Evolutionary conservation across 2,329 filamentous ascomycete species (phyloP).

Genomic region (Alternaria sp.): DNA sequence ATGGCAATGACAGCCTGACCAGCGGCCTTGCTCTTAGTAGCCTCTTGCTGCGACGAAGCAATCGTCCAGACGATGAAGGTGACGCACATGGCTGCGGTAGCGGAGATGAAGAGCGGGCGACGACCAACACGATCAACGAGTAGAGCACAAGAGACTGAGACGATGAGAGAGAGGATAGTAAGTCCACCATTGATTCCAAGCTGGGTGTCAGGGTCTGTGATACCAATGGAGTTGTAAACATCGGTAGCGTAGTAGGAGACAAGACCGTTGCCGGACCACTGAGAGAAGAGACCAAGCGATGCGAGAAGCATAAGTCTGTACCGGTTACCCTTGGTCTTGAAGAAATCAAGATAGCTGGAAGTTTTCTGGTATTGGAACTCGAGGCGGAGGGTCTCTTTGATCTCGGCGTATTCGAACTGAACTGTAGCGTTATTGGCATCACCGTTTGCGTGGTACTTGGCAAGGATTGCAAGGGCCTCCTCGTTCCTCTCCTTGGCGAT

Average conservation of each 20-base stretch:
- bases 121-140: conserved; percentile 65
- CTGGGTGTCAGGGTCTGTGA: conserved; percentile 55
- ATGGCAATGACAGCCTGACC: conserved; percentile 60
- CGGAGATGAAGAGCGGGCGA: conserved; percentile 40
- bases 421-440: conserved; percentile 67
- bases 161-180: conserved; percentile 67
- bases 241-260: conserved; percentile 73
- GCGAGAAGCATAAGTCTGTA: conserved; percentile 70
- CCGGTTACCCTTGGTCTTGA: conserved; percentile 70
- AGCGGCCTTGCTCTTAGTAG: conserved; percentile 46
- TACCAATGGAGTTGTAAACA: conserved; percentile 69
- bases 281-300: conserved; percentile 72
- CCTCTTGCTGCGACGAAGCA: conserved; percentile 63
- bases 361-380: conserved; percentile 62
- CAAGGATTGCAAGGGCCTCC: conserved; percentile 68
- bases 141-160: conserved; percentile 65
- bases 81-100: conserved; percentile 42
- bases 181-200: conserved; percentile 63
- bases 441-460: conserved; percentile 71
- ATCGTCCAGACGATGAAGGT: conserved; percentile 51
- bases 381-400: conserved; percentile 68
- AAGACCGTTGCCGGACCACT: conserved; percentile 73
- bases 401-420: conserved; percentile 72
- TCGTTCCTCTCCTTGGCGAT: conserved; percentile 70
- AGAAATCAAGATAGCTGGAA: conserved; percentile 68